Percentiles rank a stretch among this genome's conserved stretches.
Evolutionary conservation across 805 yeast genomes (phyloP).

Genomic region (Saturnispora ahearnii): DNA sequence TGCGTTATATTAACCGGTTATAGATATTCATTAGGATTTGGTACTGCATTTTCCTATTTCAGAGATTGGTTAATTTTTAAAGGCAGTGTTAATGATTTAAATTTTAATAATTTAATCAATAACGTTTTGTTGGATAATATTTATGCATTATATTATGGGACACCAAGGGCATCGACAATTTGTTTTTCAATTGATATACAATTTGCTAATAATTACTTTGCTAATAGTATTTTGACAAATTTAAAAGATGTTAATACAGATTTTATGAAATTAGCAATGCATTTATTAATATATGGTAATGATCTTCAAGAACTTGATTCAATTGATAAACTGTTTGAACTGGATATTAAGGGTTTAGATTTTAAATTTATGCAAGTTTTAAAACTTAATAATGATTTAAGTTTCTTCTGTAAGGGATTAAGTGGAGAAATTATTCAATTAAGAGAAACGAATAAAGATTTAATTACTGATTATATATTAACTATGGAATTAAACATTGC

Average conservation of each 20-base stretch:
- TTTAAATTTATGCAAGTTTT: slow-evolving; percentile 23
- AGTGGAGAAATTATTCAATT: slow-evolving; percentile 5
- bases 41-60: slow-evolving; percentile 44
- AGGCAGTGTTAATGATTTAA: slow-evolving; percentile 17
- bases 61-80: slow-evolving; percentile 48
- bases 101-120: slow-evolving; percentile 34
- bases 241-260: slow-evolving; percentile 12
- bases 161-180: slow-evolving; percentile 22
- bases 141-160: slow-evolving; percentile 44
- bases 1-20: slow-evolving; percentile 51
- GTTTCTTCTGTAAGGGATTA: slow-evolving; percentile 9
- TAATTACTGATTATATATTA: slow-evolving; percentile 21
- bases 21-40: slow-evolving; percentile 47
- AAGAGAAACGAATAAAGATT: slow-evolving; percentile 10
- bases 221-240: slow-evolving; percentile 8
- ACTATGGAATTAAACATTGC: slow-evolving; percentile 25
- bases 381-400: slow-evolving; percentile 19
- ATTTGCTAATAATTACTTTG: slow-evolving; percentile 15
- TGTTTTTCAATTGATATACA: slow-evolving; percentile 14
- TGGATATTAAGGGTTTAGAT: slow-evolving; percentile 15
- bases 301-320: slow-evolving; percentile 13
- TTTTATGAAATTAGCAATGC: slow-evolving; percentile 20
- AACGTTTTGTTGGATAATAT: slow-evolving; percentile 43
- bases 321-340: slow-evolving; percentile 10
- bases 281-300: slow-evolving; percentile 17